Evolutionary conservation across 2,329 filamentous ascomycete species (phyloP), one percentile per base, ranked within the genome.

Genomic region (Leptosphaerulina australis): DNA sequence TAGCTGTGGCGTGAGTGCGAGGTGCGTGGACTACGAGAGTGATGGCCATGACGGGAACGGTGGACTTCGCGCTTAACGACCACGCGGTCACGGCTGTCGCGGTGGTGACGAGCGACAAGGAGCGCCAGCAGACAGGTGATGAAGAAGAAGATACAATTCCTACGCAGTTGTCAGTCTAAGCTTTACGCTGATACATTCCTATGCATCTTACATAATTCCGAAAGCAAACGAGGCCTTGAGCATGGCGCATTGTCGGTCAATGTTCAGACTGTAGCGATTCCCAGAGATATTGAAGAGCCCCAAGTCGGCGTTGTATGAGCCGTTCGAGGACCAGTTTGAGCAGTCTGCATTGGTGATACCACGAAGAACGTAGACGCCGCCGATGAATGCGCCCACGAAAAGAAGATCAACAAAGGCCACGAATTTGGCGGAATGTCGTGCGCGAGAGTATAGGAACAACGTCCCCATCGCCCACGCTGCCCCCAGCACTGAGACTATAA

Each of bases 181-280:
- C n/a, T n/a, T n/a, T n/a, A n/a, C n/a, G n/a, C n/a, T n/a, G n/a
- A n/a, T 8, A 20, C 12, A 8, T 24, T 15, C 5, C 7, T 3
- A 6, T 8, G 17, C 14, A 18, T 61, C 77, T 76, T 73, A 93
- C 74, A 97, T 95, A 72, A 97, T 97, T 38, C 84, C 91, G 61
- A 97, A 86, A 2, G 91, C 93, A 75, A 91, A 97, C 60, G 80
- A 82, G 1, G 92, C 88, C 82, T 97, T 97, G 67, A 96, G 83
- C 90, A 97, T 94, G 39, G 88, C 83, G 76, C 93, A 97, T 4
- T 85, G 84, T 80, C 93, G 93, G 73, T 90, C 81, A 28, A 86
- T 73, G 44, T 81, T 73, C 30, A 86, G 67, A 31, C 79, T 72
- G 50, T 84, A 76, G 7, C 65, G 65, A 47, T 74, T 80, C 26